Percentiles rank a stretch among this genome's conserved stretches.
Conservation (phyloP, 768 basidiomycete species). For the Rhizopogon salebrosus region DNA sequence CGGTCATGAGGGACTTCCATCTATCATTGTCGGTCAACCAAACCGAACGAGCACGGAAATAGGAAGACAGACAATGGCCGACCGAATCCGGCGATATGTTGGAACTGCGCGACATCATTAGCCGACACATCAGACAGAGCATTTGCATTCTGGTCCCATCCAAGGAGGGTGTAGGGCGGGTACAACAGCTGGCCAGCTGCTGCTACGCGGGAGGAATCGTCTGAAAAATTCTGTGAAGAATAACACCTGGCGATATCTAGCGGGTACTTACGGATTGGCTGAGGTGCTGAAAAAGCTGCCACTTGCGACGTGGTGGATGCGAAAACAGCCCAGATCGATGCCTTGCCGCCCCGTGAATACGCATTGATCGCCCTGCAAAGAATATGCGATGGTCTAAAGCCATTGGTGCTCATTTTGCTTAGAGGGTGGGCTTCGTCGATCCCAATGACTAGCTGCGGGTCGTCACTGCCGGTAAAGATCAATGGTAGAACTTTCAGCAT, state of each 20-base stretch:
- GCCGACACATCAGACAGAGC: neutral
- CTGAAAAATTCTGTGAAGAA: neutral
- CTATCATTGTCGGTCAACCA: neutral
- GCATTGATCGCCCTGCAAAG: neutral
- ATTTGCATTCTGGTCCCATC: conserved; percentile 6
- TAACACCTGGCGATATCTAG: neutral
- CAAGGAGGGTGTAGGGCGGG: conserved; percentile 1
- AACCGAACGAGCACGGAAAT: neutral
- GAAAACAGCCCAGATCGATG: conserved; percentile 2
- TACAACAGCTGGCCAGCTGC: neutral
- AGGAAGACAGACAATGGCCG: neutral
- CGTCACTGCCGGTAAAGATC: too few relatives aligned
- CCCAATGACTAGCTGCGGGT: too few relatives aligned
- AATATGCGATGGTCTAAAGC: neutral
- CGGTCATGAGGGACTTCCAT: neutral
- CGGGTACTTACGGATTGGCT: neutral
- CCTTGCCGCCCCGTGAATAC: neutral
- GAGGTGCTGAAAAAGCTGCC: too few relatives aligned
- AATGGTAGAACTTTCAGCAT: too few relatives aligned
- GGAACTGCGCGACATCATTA: neutral
- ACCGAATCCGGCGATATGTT: conserved; percentile 1
- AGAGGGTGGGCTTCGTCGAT: too few relatives aligned
- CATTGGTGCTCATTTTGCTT: neutral
- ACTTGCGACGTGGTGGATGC: too few relatives aligned
- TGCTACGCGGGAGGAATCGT: neutral